These are phyloP conservation scores for Sonneratia alba DNA, from an alignment of 345 rosid species.

Conservation along the genomic window DNA sequence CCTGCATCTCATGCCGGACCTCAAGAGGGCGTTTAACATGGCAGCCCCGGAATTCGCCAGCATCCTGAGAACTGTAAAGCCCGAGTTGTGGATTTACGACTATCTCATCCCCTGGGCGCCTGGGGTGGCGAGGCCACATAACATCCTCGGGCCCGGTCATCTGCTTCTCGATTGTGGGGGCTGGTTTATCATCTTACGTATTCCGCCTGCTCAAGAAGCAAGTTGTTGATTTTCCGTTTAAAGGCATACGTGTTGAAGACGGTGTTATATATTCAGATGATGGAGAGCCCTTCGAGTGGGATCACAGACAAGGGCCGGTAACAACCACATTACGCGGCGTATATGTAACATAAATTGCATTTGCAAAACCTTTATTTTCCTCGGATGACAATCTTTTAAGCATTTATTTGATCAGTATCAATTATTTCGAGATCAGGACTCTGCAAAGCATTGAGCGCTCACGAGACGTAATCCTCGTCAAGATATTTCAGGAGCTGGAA, in stretches of 20 bases:
- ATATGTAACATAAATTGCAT: too few relatives aligned
- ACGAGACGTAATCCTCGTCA: slow-evolving; percentile 16
- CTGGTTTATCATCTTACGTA: neutral
- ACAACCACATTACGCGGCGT: too few relatives aligned
- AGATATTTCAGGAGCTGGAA: slow-evolving; percentile 23
- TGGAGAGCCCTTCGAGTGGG: neutral
- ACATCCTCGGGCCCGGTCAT: slow-evolving; percentile 17
- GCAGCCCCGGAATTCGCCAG: slow-evolving; percentile 14
- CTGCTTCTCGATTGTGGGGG: slow-evolving; percentile 9
- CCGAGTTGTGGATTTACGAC: slow-evolving; percentile 27
- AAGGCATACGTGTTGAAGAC: slow-evolving; percentile 4
- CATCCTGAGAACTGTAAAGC: slow-evolving; percentile 12
- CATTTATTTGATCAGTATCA: too few relatives aligned
- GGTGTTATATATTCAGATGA: neutral
- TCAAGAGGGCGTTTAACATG: slow-evolving; percentile 25
- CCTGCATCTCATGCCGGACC: slow-evolving; percentile 22
- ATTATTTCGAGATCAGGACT: neutral
- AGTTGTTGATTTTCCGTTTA: slow-evolving; percentile 14
- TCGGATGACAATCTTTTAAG: too few relatives aligned
- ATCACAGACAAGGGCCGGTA: slow-evolving; percentile 2
- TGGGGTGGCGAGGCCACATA: slow-evolving; percentile 8
- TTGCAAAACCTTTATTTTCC: too few relatives aligned
- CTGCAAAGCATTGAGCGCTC: slow-evolving; percentile 10
- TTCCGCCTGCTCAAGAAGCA: neutral
- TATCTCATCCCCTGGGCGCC: slow-evolving; percentile 33